Percentiles rank a stretch among this genome's conserved stretches.
Evolutionary conservation across 768 basidiomycete species (phyloP).

Genomic region (Leccinum subgranulosum): DNA sequence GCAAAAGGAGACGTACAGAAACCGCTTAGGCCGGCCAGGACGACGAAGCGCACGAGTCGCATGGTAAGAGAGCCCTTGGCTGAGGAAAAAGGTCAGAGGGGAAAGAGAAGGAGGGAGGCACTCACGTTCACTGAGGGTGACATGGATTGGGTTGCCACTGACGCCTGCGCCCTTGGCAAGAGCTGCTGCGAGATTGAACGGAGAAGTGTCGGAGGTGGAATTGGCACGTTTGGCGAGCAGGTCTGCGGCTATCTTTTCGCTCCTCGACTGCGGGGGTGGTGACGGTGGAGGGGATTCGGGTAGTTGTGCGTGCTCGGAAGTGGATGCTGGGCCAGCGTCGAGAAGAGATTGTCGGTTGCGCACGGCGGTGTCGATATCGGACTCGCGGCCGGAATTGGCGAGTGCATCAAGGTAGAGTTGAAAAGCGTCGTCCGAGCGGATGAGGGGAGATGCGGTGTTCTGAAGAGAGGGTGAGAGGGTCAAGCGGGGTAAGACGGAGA

Average conservation of each 20-base stretch:
- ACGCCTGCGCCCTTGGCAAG: constrained; percentile 43
- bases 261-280: constrained; percentile 28
- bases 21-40: constrained; percentile 50
- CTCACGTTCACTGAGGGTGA: constrained; percentile 80
- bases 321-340: constrained; percentile 29
- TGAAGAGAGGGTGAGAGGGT: constrained; percentile 27
- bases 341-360: constrained; percentile 65
- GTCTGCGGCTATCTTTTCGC: constrained; percentile 42
- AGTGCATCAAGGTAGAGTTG: constrained; percentile 72
- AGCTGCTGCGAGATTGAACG: constrained; percentile 39
- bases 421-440: constrained; percentile 71
- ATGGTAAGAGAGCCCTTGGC: constrained; percentile 69
- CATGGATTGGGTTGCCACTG: constrained; percentile 65
- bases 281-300: constrained; percentile 5
- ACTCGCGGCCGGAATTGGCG: constrained; percentile 51
- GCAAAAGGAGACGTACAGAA: constrained; percentile 53
- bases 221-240: constrained; percentile 32
- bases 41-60: constrained; percentile 59
- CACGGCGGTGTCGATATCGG: constrained; percentile 63
- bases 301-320: constrained; percentile 9
- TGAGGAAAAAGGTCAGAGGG: constrained; percentile 23
- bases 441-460: constrained; percentile 67
- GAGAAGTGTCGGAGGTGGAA: not conserved
- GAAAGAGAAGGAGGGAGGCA: constrained; percentile 6
- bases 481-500: not conserved